Base-by-base conservation (phyloP, 192 early-diverging fungal genomes). In the Dimargaris cristalligena region DNA sequence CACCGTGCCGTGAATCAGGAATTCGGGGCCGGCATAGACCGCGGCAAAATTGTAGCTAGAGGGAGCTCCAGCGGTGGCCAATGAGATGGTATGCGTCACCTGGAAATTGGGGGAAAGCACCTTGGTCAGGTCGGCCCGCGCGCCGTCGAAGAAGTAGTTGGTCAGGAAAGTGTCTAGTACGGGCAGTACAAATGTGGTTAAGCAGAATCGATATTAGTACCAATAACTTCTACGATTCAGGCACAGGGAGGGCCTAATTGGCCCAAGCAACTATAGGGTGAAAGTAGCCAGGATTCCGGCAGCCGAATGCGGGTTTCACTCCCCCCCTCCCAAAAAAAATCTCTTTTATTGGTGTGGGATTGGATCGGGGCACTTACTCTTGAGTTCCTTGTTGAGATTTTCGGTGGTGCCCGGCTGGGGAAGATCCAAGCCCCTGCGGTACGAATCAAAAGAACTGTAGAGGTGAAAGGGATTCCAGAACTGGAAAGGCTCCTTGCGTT, bases 31-130 rank as follows among this genome's bases (percentile, higher is more conserved):
- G 49, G 84, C 85, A 66, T 85, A 95, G 46, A 87, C 83, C 30
- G 89, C 82, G 31, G 83, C 85, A 75, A 97, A 99, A 71, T 91
- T 87, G 74, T 95, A 99, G 63, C 73, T 75, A 31, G 90, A 84
- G 20, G 92, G 92, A 34, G 79, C 71, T 33, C 79, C 79, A 11
- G 82, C 75, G 50, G 86, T 78, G 4, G 89, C 95, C 73, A 94
- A 84, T 34, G 83, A 75, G 69, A 97, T 86, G 41, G 84, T 81
- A 78, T 99, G 96, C 31, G 87, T 81, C 44, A 92, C 87, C 62
- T 95, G 91, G 76, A 99, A 96, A 77, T 91, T 90, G 48, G 77
- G 86, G 59, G 89, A 90, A 66, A 95, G 71, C n/a, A 90, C 79
- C 64, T 92, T 94, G 28, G 86, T 80, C 61, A 97, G 77, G 61